Conservation (phyloP, 345 rosid genomes). For the Capsella bursapastoris region DNA sequence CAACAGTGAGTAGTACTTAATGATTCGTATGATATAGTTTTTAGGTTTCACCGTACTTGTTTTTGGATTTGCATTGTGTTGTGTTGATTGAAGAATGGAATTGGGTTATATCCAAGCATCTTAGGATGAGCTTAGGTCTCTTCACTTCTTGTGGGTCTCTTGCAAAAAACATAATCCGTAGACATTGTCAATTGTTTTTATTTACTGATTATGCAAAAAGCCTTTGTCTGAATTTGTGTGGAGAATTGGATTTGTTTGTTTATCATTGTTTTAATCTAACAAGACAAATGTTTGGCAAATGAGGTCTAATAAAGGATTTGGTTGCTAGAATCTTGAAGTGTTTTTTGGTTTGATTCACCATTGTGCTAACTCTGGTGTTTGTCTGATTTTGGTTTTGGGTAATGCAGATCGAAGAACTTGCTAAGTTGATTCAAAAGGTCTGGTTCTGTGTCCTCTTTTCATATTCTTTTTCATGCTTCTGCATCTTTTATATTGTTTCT, state of each 20-base stretch:
- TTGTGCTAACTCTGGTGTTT: conserved; percentile 11
- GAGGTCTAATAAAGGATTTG: background rate
- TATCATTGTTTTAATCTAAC: conserved; percentile 6
- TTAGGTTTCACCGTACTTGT: conserved; percentile 6
- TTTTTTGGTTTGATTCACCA: conserved; percentile 15
- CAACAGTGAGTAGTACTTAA: background rate
- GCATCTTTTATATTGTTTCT: background rate
- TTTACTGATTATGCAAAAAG: background rate
- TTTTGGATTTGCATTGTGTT: conserved; percentile 36
- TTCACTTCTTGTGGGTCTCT: background rate
- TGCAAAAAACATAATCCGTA: background rate
- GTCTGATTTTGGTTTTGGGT: conserved; percentile 32
- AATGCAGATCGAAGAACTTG: conserved; percentile 67
- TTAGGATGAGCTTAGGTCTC: conserved; percentile 15
- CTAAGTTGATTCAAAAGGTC: conserved; percentile 62
- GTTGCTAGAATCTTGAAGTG: conserved; percentile 14
- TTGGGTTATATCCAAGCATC: conserved; percentile 9
- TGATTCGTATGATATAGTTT: background rate
- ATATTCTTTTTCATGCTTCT: background rate
- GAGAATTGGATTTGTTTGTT: conserved; percentile 7
- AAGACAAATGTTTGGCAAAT: conserved; percentile 1
- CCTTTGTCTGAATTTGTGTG: background rate
- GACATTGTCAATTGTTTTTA: background rate
- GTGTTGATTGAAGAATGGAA: conserved; percentile 18
- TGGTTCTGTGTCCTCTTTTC: conserved; percentile 13